phyloP scores from a whole-genome alignment of 306 rosid species.

The Prunus fruticosa region DNA sequence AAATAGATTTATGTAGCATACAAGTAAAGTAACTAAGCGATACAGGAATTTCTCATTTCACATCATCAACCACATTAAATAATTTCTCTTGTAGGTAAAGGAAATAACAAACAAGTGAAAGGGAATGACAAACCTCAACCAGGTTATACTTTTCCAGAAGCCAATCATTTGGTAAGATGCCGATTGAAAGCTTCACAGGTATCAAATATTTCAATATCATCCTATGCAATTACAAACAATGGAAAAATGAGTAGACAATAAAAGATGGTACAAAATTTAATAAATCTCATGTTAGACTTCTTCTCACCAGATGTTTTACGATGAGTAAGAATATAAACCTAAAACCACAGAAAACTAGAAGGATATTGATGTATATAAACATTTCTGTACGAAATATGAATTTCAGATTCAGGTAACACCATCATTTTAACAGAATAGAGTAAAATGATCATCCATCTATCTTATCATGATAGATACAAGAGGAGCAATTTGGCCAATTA shows the following conservation, averaged over 20 bases:
- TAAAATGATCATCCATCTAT: too few species aligned
- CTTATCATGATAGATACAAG: not conserved
- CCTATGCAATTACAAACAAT: conserved; percentile 42
- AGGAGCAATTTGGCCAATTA: not conserved
- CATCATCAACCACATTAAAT: not conserved
- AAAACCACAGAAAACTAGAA: not conserved
- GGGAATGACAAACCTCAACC: conserved; percentile 57
- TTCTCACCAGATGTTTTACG: not conserved
- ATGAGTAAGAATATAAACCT: not conserved
- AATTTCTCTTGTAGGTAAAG: not conserved
- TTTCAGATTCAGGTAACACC: not conserved
- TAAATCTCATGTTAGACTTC: not conserved
- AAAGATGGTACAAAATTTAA: not conserved
- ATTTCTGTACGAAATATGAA: not conserved
- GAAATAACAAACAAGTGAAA: not conserved
- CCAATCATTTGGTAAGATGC: conserved; percentile 75
- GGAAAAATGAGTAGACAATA: conserved; percentile 14
- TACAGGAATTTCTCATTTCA: not conserved
- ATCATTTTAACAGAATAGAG: not conserved
- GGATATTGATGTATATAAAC: not conserved
- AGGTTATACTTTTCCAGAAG: conserved; percentile 75
- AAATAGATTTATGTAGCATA: not conserved
- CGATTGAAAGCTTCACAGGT: conserved; percentile 96
- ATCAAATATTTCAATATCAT: conserved; percentile 90
- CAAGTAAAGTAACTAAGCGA: not conserved